Evolutionary conservation across 768 basidiomycete genomes (phyloP).

Genomic region (Strobilomyces confusus): DNA sequence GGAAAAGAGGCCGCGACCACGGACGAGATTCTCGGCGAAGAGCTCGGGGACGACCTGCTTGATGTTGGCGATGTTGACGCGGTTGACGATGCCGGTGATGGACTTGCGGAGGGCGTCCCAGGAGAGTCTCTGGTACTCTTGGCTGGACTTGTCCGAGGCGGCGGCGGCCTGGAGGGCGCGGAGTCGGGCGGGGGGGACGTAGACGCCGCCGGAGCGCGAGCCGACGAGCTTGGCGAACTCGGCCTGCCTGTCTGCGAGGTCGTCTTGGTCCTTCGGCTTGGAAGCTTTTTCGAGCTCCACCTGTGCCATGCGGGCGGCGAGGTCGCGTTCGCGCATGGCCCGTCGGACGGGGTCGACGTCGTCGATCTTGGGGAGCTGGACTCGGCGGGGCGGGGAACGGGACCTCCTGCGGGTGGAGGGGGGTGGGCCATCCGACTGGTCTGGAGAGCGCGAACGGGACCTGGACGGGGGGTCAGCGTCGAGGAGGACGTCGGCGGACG

Average conservation of each 20-base stretch:
- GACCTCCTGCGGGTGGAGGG: conserved; percentile 43
- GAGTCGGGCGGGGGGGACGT: conserved; percentile 92
- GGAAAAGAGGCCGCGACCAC: conserved; percentile 89
- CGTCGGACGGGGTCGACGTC: conserved; percentile 78
- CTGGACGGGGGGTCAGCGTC: conserved; percentile 29
- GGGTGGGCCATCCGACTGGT: conserved; percentile 32
- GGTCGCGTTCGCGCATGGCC: conserved; percentile 74
- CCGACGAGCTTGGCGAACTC: conserved; percentile 86
- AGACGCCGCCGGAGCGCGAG: conserved; percentile 88
- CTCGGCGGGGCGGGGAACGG: conserved; percentile 32
- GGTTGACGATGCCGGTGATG: conserved; percentile 99
- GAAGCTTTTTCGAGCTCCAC: conserved; percentile 60
- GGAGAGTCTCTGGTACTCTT: conserved; percentile 91
- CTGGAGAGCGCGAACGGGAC: conserved; percentile 46
- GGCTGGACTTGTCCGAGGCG: conserved; percentile 70
- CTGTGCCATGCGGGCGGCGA: conserved; percentile 66
- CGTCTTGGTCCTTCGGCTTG: conserved; percentile 51
- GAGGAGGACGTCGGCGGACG: neutral
- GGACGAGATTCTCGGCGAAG: conserved; percentile 90
- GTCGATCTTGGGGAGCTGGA: conserved; percentile 45
- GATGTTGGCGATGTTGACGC: conserved; percentile 96
- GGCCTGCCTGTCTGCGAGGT: conserved; percentile 63
- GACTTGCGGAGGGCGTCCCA: conserved; percentile 99
- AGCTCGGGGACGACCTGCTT: conserved; percentile 89
- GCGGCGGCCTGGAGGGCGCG: conserved; percentile 87